phyloP scores from a whole-genome alignment of 2,329 filamentous ascomycete species.

The Fusarium albidum region DNA sequence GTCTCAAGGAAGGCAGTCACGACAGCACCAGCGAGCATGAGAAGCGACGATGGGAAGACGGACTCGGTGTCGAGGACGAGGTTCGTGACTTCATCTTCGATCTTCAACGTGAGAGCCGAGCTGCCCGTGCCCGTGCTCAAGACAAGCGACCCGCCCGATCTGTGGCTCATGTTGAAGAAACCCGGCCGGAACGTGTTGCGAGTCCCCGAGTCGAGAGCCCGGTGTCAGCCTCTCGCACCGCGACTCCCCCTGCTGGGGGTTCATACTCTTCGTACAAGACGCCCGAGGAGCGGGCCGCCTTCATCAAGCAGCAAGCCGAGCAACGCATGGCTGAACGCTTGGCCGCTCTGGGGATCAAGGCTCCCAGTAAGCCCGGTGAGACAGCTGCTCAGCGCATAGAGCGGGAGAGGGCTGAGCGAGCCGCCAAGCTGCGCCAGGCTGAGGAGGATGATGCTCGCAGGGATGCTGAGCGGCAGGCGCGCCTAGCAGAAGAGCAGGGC shows the following conservation, averaged over 20 bases:
- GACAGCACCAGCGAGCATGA: slow-evolving; percentile 87
- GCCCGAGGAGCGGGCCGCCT: slow-evolving; percentile 91
- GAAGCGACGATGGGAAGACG: slow-evolving; percentile 93
- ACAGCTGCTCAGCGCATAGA: slow-evolving; percentile 84
- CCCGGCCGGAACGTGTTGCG: slow-evolving; percentile 48
- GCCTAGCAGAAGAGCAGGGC: slow-evolving; percentile 80
- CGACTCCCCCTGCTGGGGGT: slow-evolving; percentile 60
- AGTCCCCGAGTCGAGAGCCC: slow-evolving; percentile 62
- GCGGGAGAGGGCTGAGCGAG: slow-evolving; percentile 85
- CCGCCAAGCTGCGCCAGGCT: slow-evolving; percentile 85
- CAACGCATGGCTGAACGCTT: slow-evolving; percentile 96
- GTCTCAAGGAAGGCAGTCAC: slow-evolving; percentile 80
- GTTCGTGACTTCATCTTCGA: slow-evolving; percentile 99
- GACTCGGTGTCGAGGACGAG: slow-evolving; percentile 93
- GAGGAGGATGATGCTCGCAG: slow-evolving; percentile 93
- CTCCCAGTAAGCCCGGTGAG: slow-evolving; percentile 81
- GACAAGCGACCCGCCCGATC: slow-evolving; percentile 60
- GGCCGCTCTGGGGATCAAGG: slow-evolving; percentile 90
- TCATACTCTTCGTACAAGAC: slow-evolving; percentile 88
- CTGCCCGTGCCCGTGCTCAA: slow-evolving; percentile 71
- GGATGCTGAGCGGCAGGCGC: slow-evolving; percentile 85
- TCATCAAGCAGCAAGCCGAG: slow-evolving; percentile 96
- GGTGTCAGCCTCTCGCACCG: slow-evolving; percentile 61
- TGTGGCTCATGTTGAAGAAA: slow-evolving; percentile 51
- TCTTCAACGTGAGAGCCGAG: slow-evolving; percentile 84